Evolutionary conservation across 225 moss, liverwort and hornwort genomes (phyloP).

Genomic region (Ulota crispa): DNA sequence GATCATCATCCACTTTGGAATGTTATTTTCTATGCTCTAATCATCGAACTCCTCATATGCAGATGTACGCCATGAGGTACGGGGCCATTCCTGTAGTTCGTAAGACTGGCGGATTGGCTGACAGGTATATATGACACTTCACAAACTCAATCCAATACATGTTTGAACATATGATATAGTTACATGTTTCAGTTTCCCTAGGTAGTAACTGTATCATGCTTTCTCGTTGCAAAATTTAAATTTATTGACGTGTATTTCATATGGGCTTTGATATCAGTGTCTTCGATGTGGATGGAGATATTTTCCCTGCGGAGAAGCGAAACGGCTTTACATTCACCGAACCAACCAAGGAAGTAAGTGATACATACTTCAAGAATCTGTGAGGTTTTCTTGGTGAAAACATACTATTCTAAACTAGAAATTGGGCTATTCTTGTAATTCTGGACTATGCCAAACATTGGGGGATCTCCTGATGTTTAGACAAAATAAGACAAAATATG

Average conservation of each 20-base stretch:
- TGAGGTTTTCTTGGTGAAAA: neutral
- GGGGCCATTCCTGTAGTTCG: conserved; percentile 76
- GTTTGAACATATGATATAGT: neutral
- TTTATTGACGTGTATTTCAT: neutral
- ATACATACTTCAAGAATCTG: neutral
- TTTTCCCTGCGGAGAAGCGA: conserved; percentile 51
- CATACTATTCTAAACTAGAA: too few relatives aligned
- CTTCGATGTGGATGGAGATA: conserved; percentile 72
- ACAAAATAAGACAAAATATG: too few relatives aligned
- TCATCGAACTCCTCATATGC: neutral
- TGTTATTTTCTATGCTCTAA: neutral
- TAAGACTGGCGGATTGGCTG: conserved; percentile 83
- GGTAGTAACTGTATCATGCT: neutral
- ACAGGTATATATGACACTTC: conserved; percentile 48
- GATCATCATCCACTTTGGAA: neutral
- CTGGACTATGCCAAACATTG: too few relatives aligned
- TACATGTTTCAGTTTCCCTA: neutral
- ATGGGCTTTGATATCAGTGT: conserved; percentile 50
- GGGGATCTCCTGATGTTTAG: too few relatives aligned
- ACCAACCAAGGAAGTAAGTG: conserved; percentile 61
- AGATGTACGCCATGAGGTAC: conserved; percentile 58
- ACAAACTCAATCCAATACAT: neutral
- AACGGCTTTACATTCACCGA: conserved; percentile 82
- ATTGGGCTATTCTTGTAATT: too few relatives aligned
- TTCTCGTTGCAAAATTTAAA: neutral